Evolutionary conservation across 768 basidiomycete genomes (phyloP).

Genomic region (Amanita phalloides): DNA sequence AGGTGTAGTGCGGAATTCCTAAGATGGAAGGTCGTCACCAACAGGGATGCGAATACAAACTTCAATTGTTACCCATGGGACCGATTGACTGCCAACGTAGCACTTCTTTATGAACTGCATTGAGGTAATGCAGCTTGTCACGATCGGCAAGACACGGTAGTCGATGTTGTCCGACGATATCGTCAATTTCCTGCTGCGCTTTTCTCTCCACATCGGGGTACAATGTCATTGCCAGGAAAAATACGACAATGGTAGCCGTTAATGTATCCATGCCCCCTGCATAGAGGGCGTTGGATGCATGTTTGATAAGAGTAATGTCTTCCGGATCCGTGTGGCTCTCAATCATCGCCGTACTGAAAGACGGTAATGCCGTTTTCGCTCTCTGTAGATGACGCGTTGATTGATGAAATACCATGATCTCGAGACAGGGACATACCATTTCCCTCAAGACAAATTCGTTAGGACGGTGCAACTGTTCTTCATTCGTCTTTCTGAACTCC

Average conservation of each 20-base stretch:
- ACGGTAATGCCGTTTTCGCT: conserved; percentile 11
- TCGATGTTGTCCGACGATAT: conserved; percentile 18
- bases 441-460: background rate
- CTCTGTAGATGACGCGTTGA: background rate
- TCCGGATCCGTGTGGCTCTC: conserved; percentile 10
- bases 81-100: conserved; percentile 23
- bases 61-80: conserved; percentile 14
- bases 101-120: conserved; percentile 27
- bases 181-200: conserved; percentile 29
- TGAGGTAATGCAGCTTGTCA: conserved; percentile 21
- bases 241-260: conserved; percentile 20
- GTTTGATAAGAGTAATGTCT: conserved; percentile 17
- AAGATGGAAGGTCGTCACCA: background rate
- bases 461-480: background rate
- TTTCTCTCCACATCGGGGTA: conserved; percentile 25
- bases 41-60: background rate
- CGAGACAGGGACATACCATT: conserved; percentile 13
- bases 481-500: conserved; percentile 9
- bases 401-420: conserved; percentile 9
- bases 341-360: conserved; percentile 14
- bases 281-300: conserved; percentile 18
- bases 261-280: conserved; percentile 30
- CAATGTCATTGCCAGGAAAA: conserved; percentile 25
- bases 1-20: conserved; percentile 19
- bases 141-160: conserved; percentile 25